Base-by-base conservation (phyloP, 2,329 filamentous ascomycete species). In the Calonectria hongkongensis region DNA sequence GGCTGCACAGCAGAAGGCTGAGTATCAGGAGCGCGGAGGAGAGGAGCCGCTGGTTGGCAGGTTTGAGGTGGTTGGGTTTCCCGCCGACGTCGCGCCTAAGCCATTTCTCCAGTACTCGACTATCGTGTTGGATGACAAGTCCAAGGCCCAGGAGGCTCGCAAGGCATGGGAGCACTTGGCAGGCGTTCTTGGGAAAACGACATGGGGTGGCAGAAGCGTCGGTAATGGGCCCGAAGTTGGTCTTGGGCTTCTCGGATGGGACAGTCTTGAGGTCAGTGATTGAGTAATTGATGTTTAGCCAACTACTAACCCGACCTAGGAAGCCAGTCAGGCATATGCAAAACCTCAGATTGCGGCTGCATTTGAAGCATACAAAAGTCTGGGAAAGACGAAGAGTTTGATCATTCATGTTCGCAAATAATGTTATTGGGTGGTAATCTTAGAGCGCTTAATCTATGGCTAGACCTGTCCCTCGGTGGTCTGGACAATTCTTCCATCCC, bases 171-270 rank as follows among this genome's bases (percentile, higher is more conserved):
- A 25, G n/a, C 66, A 72, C 25, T 48, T 74, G 9, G 30, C 15
- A 13, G 25, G 21, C 15, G 30, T 60, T 8, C 41, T 74, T 12
- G 70, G 72, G 6, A 74, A 72, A 41, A 39, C 50, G 0, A 70
- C 72, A 0, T 41, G 70, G 30, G 72, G 72, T 1, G 72, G 72
- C 1, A 43, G 39, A 30, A 65, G 60, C 36, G 25, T 72, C 4
- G 62, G 62, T 5, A 66, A 70, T 36, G 70, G 48, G 7, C 27
- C 64, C 2, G 33, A 41, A 1, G 48, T 73, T 8, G 73, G 71
- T 2, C 16, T 74, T 1, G 73, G 25, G 1, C n/a, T 74, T 13
- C 3, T 74, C 15, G 73, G 63, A 33, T 74, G 73, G 73, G 58
- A 74, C 1, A 74, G 50, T 12, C n/a, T 74, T 1, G 66, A 73